Evolutionary conservation across 768 basidiomycete genomes (phyloP), one percentile per base, ranked within the genome.

Genomic region (Boletus rufocinnamomeus): DNA sequence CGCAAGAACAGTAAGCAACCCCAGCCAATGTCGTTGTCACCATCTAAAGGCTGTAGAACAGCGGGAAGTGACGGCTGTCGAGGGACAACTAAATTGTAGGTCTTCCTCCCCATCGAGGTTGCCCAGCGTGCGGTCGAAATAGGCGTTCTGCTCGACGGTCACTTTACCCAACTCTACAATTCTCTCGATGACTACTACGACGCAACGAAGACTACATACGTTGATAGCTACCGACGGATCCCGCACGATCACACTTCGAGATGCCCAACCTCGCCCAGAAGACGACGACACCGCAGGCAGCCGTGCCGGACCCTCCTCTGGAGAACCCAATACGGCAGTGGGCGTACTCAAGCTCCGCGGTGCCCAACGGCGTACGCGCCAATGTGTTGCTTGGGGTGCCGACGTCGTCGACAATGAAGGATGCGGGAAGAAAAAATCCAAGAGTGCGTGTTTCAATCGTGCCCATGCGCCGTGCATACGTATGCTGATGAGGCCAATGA

Each of bases 391-490:
- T 1, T 97, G 95, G 95, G 82, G 75, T 23, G 89, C 93, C 19
- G 88, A 86, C 54, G 90, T 92, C 4, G 81, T 96, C 3, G 95
- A 98, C 71, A 97, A 98, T 67, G 95, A 98, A 66, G 87, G 87
- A 0, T 82, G 86, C 58, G 93, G 92, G 8, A 86, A 83, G 80
- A 96, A 97, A 75, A 92, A 89, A 62, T 93, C 93, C 30, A 98
- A 98, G 77, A 94, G 95, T 96, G 63, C 61, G 89, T 82, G 3
- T 27, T 8, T 16, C 30, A 6, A 30, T 17, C 1, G 16, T 47
- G 34, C 4, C 7, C 40, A 6, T 34, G 11, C 10, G 10, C 4
- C 8, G 13, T 9, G n/a, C n/a, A 8, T 14, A 10, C n/a, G 50
- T n/a, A 8, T 32, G 19, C 30, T 56, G 28, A 56, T 9, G 17